Evolutionary conservation across 305 asterid species (phyloP).

Genomic region (Fraxinus sp.): DNA sequence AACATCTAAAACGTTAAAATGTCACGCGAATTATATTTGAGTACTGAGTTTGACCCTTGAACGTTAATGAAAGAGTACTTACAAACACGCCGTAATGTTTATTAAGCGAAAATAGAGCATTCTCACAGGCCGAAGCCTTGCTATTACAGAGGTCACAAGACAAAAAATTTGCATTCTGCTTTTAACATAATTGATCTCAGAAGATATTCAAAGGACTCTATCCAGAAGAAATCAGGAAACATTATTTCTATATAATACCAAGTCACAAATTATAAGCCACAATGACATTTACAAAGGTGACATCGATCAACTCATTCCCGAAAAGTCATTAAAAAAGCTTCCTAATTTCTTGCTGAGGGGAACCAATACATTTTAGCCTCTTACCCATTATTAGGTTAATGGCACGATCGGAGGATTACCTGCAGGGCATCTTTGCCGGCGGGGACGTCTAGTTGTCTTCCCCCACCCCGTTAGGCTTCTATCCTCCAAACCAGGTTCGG

Average conservation of each 20-base stretch:
- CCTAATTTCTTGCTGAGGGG: slow-evolving; percentile 24
- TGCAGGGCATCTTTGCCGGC: slow-evolving; percentile 77
- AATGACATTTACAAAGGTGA: slow-evolving; percentile 61
- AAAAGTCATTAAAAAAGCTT: slow-evolving; percentile 27
- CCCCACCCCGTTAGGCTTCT: slow-evolving; percentile 93
- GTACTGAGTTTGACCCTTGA: background rate
- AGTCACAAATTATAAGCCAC: background rate
- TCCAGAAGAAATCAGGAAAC: slow-evolving; percentile 40
- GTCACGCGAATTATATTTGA: too few relatives aligned
- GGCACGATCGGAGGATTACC: slow-evolving; percentile 60
- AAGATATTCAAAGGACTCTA: slow-evolving; percentile 1
- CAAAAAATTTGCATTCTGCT: background rate
- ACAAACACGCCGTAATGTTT: background rate
- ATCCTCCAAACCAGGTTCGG: slow-evolving; percentile 66
- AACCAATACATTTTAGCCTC: slow-evolving; percentile 32
- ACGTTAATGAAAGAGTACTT: background rate
- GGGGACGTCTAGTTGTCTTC: slow-evolving; percentile 86
- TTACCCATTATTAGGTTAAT: slow-evolving; percentile 40
- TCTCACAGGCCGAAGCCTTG: background rate
- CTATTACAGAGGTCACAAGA: background rate
- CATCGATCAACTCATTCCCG: slow-evolving; percentile 26
- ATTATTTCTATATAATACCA: slow-evolving; percentile 39
- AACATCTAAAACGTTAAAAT: background rate
- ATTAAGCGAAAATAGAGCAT: background rate
- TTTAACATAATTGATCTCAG: background rate